Percentiles rank a stretch among this genome's conserved stretches.
phyloP scores from a whole-genome alignment of 2,329 filamentous ascomycete genomes.

The Raffaelea albimanens region DNA sequence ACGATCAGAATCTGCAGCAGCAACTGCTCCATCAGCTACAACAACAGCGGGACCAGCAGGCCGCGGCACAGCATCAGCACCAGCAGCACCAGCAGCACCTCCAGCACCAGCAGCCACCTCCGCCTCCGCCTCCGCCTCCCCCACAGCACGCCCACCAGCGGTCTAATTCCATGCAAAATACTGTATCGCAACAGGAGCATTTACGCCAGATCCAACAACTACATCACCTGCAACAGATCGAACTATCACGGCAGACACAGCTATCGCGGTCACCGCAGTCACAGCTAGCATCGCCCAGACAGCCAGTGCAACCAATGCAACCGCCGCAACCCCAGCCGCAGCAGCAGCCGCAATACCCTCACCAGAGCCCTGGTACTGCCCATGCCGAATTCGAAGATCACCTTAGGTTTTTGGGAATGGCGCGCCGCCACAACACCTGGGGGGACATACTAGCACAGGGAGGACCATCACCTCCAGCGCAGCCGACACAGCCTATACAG shows the following conservation, averaged over 20 bases:
- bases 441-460: no score
- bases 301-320: background rate
- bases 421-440: no score
- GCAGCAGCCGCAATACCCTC: no score
- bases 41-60: background rate
- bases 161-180: background rate
- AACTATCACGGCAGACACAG: background rate
- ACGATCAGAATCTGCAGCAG: background rate
- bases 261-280: background rate
- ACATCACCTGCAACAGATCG: constrained; percentile 2
- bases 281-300: background rate
- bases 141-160: constrained; percentile 9
- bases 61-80: background rate
- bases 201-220: constrained; percentile 2
- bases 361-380: no score
- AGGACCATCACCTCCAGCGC: no score
- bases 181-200: constrained; percentile 3
- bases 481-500: constrained; percentile 2
- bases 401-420: no score
- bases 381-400: no score
- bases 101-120: background rate
- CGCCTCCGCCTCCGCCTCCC: background rate
- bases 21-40: background rate
- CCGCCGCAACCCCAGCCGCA: background rate
- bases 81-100: constrained; percentile 1